A percentile compares a stretch with the other conserved stretches of the same genome.
These are phyloP conservation scores for Pichia sp. DNA, from an alignment of 1,139 yeast genomes.

Conservation along the genomic window DNA sequence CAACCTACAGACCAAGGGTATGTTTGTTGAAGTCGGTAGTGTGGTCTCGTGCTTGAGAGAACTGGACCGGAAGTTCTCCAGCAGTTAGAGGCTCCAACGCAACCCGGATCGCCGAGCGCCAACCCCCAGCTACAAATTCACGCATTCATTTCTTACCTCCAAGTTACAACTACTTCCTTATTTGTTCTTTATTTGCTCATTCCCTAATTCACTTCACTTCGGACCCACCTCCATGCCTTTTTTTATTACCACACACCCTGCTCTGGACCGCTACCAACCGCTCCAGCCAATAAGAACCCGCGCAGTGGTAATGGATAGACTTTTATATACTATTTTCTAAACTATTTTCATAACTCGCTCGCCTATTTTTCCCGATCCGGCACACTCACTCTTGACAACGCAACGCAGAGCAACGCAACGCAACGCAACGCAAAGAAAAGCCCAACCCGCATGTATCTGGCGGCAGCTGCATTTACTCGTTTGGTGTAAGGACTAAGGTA, in stretches of 20 bases:
- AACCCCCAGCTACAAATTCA: neutral
- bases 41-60: conserved; percentile 81
- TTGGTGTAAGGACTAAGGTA: neutral
- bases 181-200: neutral
- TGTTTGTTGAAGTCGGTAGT: conserved; percentile 84
- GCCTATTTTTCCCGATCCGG: neutral
- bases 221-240: no score
- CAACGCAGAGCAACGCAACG: no score
- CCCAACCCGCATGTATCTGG: no score
- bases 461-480: no score
- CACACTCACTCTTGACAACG: no score
- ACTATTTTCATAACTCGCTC: neutral
- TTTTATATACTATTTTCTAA: neutral
- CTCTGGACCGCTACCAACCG: neutral
- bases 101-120: no score
- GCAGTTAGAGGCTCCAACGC: conserved; percentile 14
- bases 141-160: neutral
- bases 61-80: conserved; percentile 58
- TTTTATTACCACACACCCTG: neutral
- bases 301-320: neutral
- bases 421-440: no score
- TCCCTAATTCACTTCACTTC: no score
- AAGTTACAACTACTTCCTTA: neutral
- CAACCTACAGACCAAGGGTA: conserved; percentile 72
- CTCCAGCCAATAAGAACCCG: neutral